Conservation (phyloP, 805 yeast species). For the Cyberlindnera veronae region DNA sequence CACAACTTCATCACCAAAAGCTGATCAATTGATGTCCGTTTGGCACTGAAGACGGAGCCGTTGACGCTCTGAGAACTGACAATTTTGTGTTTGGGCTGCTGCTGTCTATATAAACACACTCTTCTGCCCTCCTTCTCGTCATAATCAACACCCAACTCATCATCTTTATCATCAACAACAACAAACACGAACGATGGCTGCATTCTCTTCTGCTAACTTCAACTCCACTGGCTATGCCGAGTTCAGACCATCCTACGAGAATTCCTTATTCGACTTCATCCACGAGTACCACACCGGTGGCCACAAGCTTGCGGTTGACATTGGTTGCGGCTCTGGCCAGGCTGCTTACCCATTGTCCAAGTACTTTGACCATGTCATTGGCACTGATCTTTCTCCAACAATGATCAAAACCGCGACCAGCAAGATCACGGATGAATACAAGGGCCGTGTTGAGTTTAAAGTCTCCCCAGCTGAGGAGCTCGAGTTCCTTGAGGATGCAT, state of each 20-base stretch:
- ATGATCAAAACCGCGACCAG: conserved; percentile 52
- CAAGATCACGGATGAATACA: conserved; percentile 12
- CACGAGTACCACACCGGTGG: conserved; percentile 39
- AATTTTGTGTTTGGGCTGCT: not conserved
- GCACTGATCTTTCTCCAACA: conserved; percentile 55
- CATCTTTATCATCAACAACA: not conserved
- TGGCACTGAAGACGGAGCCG: too few species aligned
- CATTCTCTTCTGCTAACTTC: conserved; percentile 53
- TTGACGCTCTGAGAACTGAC: too few species aligned
- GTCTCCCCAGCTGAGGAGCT: conserved; percentile 26
- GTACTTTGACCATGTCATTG: conserved; percentile 49
- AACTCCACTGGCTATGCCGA: conserved; percentile 49
- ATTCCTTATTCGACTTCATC: conserved; percentile 41
- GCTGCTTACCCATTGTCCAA: conserved; percentile 52
- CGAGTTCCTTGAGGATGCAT: conserved; percentile 30
- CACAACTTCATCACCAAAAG: not conserved
- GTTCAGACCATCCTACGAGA: conserved; percentile 69
- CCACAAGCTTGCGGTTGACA: conserved; percentile 49
- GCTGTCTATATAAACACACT: not conserved
- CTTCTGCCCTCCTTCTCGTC: too few species aligned
- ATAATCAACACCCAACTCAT: not conserved
- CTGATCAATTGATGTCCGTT: too few species aligned
- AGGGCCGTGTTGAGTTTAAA: conserved; percentile 16
- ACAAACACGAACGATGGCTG: too few species aligned
- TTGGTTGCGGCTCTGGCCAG: conserved; percentile 81